phyloP scores from a whole-genome alignment of 2,329 filamentous ascomycete species.

The Exophiala viscosa region DNA sequence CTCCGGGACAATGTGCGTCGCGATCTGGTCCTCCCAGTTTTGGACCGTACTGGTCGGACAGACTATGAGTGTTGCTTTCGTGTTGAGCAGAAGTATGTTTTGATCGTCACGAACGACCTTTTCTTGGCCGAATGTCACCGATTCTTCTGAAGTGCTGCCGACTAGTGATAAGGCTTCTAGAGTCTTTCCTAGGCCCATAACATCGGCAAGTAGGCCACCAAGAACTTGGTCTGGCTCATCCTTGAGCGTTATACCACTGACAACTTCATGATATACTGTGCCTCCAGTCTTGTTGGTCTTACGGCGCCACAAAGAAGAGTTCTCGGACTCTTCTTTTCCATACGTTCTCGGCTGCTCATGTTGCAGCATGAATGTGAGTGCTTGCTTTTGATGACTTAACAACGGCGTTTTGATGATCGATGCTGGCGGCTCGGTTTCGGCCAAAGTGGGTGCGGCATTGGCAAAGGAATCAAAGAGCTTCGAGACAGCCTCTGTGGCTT shows the following conservation, averaged over 20 bases:
- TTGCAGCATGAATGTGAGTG: constrained; percentile 76
- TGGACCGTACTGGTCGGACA: constrained; percentile 86
- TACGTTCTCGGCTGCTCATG: constrained; percentile 67
- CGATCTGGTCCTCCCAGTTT: constrained; percentile 93
- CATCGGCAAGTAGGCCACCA: constrained; percentile 74
- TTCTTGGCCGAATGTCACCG: constrained; percentile 58
- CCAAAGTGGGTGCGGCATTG: constrained; percentile 69
- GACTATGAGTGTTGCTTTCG: constrained; percentile 76
- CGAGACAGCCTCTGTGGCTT: constrained; percentile 79
- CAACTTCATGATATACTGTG: constrained; percentile 72
- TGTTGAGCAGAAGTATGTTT: constrained; percentile 58
- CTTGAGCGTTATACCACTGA: constrained; percentile 66
- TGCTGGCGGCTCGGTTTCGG: constrained; percentile 63
- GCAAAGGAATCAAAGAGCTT: constrained; percentile 79
- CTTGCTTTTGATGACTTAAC: constrained; percentile 85
- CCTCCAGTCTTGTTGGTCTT: constrained; percentile 55
- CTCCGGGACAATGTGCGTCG: constrained; percentile 66
- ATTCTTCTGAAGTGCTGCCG: constrained; percentile 60
- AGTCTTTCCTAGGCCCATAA: constrained; percentile 88
- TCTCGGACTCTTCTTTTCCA: constrained; percentile 56
- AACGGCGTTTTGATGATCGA: constrained; percentile 62
- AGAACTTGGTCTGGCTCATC: constrained; percentile 62
- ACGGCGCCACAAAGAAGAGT: constrained; percentile 74
- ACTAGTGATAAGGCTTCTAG: constrained; percentile 80
- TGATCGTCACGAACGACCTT: constrained; percentile 31